Conservation (phyloP, 208 protist species). For the Strigomonas culicis region DNA sequence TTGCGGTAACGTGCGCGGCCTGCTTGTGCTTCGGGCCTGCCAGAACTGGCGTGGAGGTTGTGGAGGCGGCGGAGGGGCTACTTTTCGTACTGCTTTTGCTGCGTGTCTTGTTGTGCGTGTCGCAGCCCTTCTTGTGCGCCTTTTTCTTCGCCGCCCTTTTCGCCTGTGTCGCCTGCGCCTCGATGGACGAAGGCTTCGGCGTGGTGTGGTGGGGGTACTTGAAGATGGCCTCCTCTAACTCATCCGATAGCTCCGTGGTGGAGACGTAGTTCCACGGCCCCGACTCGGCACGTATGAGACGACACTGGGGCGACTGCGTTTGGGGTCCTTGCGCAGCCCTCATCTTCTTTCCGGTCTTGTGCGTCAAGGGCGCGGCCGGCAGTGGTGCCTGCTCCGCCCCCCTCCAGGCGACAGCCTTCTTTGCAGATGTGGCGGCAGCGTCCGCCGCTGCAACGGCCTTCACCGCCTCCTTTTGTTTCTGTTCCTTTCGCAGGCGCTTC, state of each 20-base stretch:
- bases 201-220: not conserved
- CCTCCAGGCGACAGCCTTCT: not conserved
- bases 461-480: constrained; percentile 14
- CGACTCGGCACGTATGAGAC: too few relatives aligned
- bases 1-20: too few relatives aligned
- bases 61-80: too few relatives aligned
- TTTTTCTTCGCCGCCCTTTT: not conserved
- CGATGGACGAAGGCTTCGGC: too few relatives aligned
- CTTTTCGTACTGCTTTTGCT: not conserved
- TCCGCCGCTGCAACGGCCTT: not conserved
- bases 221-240: constrained; percentile 26
- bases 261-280: too few relatives aligned
- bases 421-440: not conserved
- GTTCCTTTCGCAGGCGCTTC: constrained; percentile 18
- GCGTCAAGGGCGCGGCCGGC: not conserved
- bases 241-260: constrained; percentile 22
- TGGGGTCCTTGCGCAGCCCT: not conserved
- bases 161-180: too few relatives aligned
- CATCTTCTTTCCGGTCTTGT: not conserved
- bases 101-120: not conserved
- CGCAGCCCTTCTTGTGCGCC: not conserved
- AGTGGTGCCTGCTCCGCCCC: not conserved
- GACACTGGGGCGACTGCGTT: not conserved
- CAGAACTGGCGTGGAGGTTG: too few relatives aligned
- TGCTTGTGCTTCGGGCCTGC: too few relatives aligned